A percentile compares a stretch with the other conserved stretches of the same genome.
Conservation (phyloP, 257 asterid genomes). For the Nicotiana obtusifolia region DNA sequence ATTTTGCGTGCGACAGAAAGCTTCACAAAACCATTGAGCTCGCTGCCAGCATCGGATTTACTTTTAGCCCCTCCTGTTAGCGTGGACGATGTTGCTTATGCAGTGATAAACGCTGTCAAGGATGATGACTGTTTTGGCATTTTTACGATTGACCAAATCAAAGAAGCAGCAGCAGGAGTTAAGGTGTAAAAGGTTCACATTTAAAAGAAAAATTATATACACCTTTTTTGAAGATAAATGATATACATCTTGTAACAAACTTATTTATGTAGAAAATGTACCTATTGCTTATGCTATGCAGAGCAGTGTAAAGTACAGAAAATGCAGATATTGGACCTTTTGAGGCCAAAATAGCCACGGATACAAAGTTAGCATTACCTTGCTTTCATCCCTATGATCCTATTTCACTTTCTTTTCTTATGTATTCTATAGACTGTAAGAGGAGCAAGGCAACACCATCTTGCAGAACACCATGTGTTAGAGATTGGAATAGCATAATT, state of each 20-base stretch:
- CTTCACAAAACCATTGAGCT: constrained; percentile 67
- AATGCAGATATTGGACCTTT: not conserved
- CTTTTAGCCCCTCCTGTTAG: constrained; percentile 86
- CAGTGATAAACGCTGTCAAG: constrained; percentile 60
- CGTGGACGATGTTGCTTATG: constrained; percentile 80
- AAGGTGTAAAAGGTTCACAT: constrained; percentile 26
- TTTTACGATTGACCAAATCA: constrained; percentile 88
- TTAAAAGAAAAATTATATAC: not conserved
- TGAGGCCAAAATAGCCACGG: not conserved
- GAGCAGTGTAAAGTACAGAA: not conserved
- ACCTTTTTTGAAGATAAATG: not conserved
- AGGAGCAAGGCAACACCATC: not conserved
- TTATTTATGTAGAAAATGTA: not conserved
- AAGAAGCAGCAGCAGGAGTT: constrained; percentile 75
- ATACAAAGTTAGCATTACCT: not conserved
- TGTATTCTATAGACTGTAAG: not conserved
- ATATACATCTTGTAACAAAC: not conserved
- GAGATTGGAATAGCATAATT: not conserved
- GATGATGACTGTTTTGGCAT: constrained; percentile 84
- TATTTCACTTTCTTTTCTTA: not conserved
- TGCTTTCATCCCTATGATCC: too few species aligned
- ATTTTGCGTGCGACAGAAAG: constrained; percentile 50
- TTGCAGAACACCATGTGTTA: not conserved
- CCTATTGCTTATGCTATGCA: not conserved
- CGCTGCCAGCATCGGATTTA: constrained; percentile 88